Base-by-base conservation (phyloP, 352 stramenopile genomes). In the Globisporangium viniferum region DNA sequence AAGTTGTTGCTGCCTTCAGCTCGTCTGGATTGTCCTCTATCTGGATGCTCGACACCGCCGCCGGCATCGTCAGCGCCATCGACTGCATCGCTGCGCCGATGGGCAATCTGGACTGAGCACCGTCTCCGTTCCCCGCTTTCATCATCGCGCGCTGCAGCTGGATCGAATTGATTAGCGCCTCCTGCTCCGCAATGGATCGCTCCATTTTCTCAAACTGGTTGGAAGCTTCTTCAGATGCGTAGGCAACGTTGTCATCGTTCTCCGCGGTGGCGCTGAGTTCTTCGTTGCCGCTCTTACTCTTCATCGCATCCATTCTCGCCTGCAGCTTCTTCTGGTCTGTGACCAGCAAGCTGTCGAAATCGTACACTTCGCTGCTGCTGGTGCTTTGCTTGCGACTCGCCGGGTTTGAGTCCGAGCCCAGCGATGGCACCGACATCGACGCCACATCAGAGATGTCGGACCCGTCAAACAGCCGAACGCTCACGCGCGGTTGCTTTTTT, bases 141-240 rank as follows among this genome's bases (percentile, higher is more conserved):
- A 81, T 69, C 63, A 86, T 85, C 24, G 74, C 78, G n/a, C 75
- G 78, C 64, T 90, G 76, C 44, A 80, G 65, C 14, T 85, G 57
- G 56, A 92, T 88, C 36, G 79, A 81, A 18, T 73, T 80, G 53
- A 92, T 76, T 54, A 92, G 62, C 33, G 74, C 76, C 51, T 85
- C 79, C 58, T 92, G 84, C 64, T 90, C 74, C 1, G 84, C 84
- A 27, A 90, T 87, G n/a, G 80, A 88, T 35, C 77, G 73, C 69
- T 90, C 80, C 53, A 92, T 78, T n/a, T 76, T 69, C 60, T 84
- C 77, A 5, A 86, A 64, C 31, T 81, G 77, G 49, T 86, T 77
- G 7, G 80, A 77, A 35, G 29, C 29, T 31, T 31, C 29, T 3
- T 31, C 29, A 31, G 29, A 31, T 31, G 48, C 53, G 9, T 62